These are phyloP conservation scores for Cryptosporidium baileyi DNA, from an alignment of 169 alveolate species.

Conservation along the genomic window DNA sequence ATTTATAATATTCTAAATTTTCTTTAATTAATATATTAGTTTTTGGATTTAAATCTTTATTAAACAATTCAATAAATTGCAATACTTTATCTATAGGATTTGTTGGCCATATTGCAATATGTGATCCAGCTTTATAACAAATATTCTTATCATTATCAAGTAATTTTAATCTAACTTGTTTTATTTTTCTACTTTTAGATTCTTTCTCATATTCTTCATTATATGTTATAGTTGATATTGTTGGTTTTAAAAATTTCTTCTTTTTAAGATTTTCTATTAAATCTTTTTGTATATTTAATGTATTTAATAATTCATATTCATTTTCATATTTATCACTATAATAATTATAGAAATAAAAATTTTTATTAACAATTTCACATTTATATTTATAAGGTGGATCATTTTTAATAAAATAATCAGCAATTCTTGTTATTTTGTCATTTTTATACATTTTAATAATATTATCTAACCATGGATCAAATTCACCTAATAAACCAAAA, in stretches of 20 bases:
- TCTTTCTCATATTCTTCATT: conserved; percentile 21
- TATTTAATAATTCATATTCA: conserved; percentile 4
- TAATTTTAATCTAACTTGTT: background rate
- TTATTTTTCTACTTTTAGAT: background rate
- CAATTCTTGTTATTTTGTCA: background rate
- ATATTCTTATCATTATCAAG: background rate
- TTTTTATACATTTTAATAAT: background rate
- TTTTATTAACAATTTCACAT: background rate
- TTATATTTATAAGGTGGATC: background rate
- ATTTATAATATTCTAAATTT: conserved; percentile 2
- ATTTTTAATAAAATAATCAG: background rate
- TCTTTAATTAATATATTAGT: background rate
- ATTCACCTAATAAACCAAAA: conserved; percentile 61
- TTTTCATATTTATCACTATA: background rate
- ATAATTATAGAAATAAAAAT: background rate
- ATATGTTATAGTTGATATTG: conserved; percentile 1
- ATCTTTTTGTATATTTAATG: background rate
- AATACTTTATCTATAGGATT: conserved; percentile 14
- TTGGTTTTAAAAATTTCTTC: background rate
- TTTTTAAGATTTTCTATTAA: background rate
- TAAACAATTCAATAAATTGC: background rate
- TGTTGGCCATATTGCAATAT: conserved; percentile 51
- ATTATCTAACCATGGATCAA: conserved; percentile 64
- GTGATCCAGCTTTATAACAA: conserved; percentile 26
- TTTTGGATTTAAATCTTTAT: background rate